These are phyloP conservation scores for Botryotinia globosa DNA, from an alignment of 2,329 filamentous ascomycete genomes.

Conservation along the genomic window DNA sequence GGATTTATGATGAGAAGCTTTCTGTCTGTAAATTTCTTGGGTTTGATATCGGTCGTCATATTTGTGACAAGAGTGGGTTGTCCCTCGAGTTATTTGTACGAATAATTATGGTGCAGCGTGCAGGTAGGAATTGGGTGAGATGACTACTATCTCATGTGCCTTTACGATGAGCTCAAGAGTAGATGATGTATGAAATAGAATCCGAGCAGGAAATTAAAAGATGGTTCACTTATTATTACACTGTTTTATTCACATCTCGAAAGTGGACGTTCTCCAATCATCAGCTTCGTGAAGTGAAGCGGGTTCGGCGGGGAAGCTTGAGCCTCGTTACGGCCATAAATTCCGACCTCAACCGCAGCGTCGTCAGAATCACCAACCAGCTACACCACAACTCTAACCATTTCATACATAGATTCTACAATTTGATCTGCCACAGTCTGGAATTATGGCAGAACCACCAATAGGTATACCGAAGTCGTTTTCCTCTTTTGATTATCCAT, in stretches of 20 bases:
- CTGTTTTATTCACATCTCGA: neutral
- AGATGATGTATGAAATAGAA: neutral
- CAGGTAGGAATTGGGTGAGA: neutral
- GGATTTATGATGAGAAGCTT: conserved; percentile 73
- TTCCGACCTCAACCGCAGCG: conserved; percentile 25
- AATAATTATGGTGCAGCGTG: neutral
- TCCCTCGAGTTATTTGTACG: neutral
- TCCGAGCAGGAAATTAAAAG: neutral
- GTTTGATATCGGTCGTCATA: conserved; percentile 5
- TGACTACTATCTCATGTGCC: neutral
- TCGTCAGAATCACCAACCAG: conserved; percentile 28
- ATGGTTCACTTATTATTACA: neutral
- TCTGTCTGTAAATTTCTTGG: conserved; percentile 27
- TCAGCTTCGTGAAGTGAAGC: conserved; percentile 11
- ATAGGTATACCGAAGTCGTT: conserved; percentile 34
- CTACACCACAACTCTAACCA: conserved; percentile 19
- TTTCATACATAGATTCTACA: conserved; percentile 21
- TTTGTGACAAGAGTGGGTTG: neutral
- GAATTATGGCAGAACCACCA: conserved; percentile 40
- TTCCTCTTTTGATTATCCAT: neutral
- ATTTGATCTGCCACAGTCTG: conserved; percentile 24
- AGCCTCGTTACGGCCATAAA: conserved; percentile 17
- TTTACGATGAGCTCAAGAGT: neutral
- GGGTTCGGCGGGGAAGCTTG: conserved; percentile 14
- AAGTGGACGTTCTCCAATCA: neutral